phyloP scores from a whole-genome alignment of 805 yeast genomes.

The Sugiyamaella marilandica region DNA sequence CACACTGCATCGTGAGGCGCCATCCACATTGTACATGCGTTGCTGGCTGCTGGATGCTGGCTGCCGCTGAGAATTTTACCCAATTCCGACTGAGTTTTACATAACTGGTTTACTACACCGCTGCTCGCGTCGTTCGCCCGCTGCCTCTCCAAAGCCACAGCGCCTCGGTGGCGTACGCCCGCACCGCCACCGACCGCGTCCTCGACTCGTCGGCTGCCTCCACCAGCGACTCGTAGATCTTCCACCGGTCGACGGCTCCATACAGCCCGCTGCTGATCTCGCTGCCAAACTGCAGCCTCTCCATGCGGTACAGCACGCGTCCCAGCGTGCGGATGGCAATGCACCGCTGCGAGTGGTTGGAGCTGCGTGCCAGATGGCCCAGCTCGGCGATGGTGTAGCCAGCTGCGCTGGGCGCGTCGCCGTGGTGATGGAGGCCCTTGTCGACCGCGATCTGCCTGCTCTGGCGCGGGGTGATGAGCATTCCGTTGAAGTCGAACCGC shows the following conservation, averaged over 20 bases:
- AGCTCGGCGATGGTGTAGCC: slow-evolving; percentile 88
- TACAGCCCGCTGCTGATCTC: slow-evolving; percentile 56
- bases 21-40: no score
- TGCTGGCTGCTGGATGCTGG: background rate
- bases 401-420: slow-evolving; percentile 81
- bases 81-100: no score
- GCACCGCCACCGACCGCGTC: slow-evolving; percentile 65
- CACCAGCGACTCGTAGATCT: slow-evolving; percentile 60
- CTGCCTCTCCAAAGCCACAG: slow-evolving; percentile 73
- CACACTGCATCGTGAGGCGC: background rate
- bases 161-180: slow-evolving; percentile 83
- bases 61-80: no score
- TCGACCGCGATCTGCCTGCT: slow-evolving; percentile 47
- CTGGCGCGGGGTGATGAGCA: slow-evolving; percentile 57
- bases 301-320: slow-evolving; percentile 75
- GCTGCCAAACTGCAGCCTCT: slow-evolving; percentile 41
- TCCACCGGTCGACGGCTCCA: slow-evolving; percentile 61
- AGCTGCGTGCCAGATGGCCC: slow-evolving; percentile 71
- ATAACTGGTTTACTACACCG: no score
- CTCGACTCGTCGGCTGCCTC: slow-evolving; percentile 58
- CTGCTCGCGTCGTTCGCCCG: slow-evolving; percentile 8
- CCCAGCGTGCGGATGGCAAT: slow-evolving; percentile 86
- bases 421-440: slow-evolving; percentile 85
- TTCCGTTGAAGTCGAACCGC: slow-evolving; percentile 85
- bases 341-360: slow-evolving; percentile 78